Conservation (phyloP, 129 eudicot species). For the Sambucus nigra region DNA sequence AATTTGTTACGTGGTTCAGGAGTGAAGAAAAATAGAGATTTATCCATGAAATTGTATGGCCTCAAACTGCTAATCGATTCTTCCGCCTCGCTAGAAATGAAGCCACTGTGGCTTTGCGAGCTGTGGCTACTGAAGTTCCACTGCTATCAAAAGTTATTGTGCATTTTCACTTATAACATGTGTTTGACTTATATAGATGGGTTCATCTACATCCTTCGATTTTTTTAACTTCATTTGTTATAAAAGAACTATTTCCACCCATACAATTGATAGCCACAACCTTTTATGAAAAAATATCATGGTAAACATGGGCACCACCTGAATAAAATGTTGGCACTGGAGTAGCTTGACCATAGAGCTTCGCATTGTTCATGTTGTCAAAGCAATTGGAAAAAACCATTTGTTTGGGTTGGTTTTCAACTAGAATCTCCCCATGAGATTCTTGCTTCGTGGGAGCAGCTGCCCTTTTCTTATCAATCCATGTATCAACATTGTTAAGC, state of each 20-base stretch:
- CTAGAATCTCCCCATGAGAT: too few species aligned
- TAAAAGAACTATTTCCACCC: not conserved
- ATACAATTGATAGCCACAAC: not conserved
- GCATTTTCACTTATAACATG: not conserved
- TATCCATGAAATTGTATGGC: too few species aligned
- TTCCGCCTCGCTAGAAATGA: slow-evolving; percentile 16
- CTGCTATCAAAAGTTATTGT: not conserved
- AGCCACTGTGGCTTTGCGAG: slow-evolving; percentile 28
- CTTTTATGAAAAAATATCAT: not conserved
- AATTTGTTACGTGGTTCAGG: too few species aligned
- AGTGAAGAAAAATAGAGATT: too few species aligned
- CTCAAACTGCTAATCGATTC: too few species aligned
- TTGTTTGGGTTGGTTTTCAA: too few species aligned
- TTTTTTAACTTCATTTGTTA: too few species aligned
- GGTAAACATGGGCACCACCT: slow-evolving; percentile 3
- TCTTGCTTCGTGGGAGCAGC: too few species aligned
- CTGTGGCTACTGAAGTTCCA: slow-evolving; percentile 21
- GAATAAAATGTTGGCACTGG: slow-evolving; percentile 3
- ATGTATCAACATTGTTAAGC: too few species aligned
- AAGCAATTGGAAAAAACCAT: too few species aligned
- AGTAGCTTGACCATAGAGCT: not conserved
- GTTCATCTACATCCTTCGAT: not conserved
- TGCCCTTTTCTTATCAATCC: too few species aligned
- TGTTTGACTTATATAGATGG: not conserved
- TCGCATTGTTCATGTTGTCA: not conserved